Conservation (phyloP, 83 land plant species). For the Picea mariana region DNA sequence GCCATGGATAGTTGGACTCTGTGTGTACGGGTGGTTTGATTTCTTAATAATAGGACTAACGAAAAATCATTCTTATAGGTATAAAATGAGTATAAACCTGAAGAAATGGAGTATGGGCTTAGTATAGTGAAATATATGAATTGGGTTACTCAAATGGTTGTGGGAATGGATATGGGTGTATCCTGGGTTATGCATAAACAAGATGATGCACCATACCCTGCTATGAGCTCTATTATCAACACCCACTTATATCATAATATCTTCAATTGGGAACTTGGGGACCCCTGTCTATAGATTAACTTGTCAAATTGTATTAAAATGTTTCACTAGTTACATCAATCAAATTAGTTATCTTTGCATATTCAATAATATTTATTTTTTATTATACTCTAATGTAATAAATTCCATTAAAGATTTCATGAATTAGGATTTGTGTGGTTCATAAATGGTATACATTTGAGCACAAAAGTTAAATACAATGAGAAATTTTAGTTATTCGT, state of each 20-base stretch:
- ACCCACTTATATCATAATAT: background rate
- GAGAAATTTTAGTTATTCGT: no score
- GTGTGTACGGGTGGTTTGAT: no score
- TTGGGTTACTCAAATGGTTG: conserved; percentile 88
- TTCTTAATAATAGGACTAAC: conserved; percentile 38
- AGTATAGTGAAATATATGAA: background rate
- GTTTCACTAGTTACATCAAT: background rate
- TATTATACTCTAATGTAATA: no score
- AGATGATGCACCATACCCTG: conserved; percentile 83
- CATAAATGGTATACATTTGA: no score
- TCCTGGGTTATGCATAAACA: conserved; percentile 98
- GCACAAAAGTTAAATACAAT: no score
- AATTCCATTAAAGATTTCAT: no score
- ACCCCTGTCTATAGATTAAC: background rate
- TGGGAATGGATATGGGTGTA: conserved; percentile 70
- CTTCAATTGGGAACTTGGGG: background rate
- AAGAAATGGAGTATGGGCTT: background rate
- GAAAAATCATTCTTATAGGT: conserved; percentile 48
- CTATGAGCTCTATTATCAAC: conserved; percentile 3
- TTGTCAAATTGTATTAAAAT: background rate
- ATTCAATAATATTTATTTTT: no score
- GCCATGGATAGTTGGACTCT: background rate
- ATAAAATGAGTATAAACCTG: conserved; percentile 7
- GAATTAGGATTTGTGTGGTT: no score
- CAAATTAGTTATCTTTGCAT: background rate